phyloP scores from a whole-genome alignment of 768 basidiomycete genomes.

The Serendipita sp. region DNA sequence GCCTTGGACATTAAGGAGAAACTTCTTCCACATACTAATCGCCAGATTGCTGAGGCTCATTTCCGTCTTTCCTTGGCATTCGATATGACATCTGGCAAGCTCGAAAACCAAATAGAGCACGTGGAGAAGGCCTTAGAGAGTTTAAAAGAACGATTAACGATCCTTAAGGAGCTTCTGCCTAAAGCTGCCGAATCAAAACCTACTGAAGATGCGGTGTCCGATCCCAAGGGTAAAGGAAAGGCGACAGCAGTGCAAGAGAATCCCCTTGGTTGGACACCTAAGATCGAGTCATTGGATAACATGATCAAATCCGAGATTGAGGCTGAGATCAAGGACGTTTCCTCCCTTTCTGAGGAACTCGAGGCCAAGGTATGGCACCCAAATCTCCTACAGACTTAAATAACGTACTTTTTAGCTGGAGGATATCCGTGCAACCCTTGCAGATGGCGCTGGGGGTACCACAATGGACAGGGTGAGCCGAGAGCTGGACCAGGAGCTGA shows the following conservation, averaged over 20 bases:
- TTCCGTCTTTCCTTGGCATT: slow-evolving; percentile 89
- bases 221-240: slow-evolving; percentile 49
- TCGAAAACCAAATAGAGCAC: slow-evolving; percentile 66
- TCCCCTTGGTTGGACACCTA: slow-evolving; percentile 4
- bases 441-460: slow-evolving; percentile 33
- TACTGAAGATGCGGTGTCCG: slow-evolving; percentile 34
- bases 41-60: slow-evolving; percentile 85
- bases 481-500: slow-evolving; percentile 57
- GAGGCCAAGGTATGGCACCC: slow-evolving; percentile 49
- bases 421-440: slow-evolving; percentile 71
- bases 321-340: slow-evolving; percentile 62
- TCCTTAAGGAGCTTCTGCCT: slow-evolving; percentile 22
- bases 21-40: slow-evolving; percentile 71
- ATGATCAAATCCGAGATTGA: slow-evolving; percentile 63
- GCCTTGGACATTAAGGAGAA: slow-evolving; percentile 57
- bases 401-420: slow-evolving; percentile 45
- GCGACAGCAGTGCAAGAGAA: slow-evolving; percentile 10
- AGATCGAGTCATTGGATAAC: slow-evolving; percentile 35
- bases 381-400: background rate
- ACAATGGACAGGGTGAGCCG: slow-evolving; percentile 58
- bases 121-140: slow-evolving; percentile 68
- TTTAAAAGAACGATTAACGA: slow-evolving; percentile 49
- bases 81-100: slow-evolving; percentile 73
- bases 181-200: slow-evolving; percentile 17
- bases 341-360: slow-evolving; percentile 61